Evolutionary conservation across 306 rosid genomes (phyloP), one percentile per base, ranked within the genome.

Genomic region (Acacia crassicarpa): DNA sequence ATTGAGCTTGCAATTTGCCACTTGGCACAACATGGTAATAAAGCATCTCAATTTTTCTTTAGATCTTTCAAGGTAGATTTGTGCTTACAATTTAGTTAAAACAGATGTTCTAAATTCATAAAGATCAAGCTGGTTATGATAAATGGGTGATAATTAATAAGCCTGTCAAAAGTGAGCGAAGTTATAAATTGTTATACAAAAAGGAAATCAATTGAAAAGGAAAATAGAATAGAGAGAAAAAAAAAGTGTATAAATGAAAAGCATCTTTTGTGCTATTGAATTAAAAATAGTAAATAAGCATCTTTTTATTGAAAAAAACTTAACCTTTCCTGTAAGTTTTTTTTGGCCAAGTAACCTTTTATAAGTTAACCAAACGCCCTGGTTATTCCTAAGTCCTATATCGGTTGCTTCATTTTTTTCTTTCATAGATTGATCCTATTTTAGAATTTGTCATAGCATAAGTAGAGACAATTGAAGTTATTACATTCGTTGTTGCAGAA

Each of bases 1-100:
- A 88, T 96, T 70, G 99, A 96, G 89, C 97, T 96, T 83, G 99
- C 98, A 27, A 91, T 96, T 40, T 96, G 98, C 83, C 99, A 96
- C 91, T 82, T 96, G 89, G 99, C 99, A 23, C 99, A 93, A 66
- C 99, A 96, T 59, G 99, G 99, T 95, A 88, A 58, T 71, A 78
- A 33, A 35, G 30, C 81, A 59, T 83, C 41, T 71, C 22, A 43
- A 78, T 66, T 30, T 74, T 9, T 66, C 75, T 79, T 66, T 67
- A 65, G 67, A 70, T 72, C 59, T 65, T 79, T 23, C 27, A 23
- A 69, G 48, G 8, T 44, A 14, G 58, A 71, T n/a, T 40, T 14
- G 8, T 23, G 56, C 58, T 13, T 45, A 45, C 9, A 23, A 45
- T 25, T n/a, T 45, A 14, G 38, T 2, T n/a, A 10, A 43, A 70